Conservation (phyloP, 768 basidiomycete species). For the Termitomyces titanicus region DNA sequence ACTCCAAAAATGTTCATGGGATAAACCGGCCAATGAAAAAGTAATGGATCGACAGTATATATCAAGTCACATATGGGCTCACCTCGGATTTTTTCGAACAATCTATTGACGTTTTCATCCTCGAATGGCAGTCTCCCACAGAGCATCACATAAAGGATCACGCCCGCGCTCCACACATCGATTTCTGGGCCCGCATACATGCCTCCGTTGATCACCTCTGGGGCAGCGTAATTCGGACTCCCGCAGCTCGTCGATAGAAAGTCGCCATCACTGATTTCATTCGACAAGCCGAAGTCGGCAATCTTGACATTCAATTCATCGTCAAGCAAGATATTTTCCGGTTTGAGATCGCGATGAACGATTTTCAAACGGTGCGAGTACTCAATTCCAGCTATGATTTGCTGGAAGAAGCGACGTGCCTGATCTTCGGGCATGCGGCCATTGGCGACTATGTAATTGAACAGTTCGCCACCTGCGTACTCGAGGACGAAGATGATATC, state of each 20-base stretch:
- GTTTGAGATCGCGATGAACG: conserved; percentile 97
- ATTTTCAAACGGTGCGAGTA: conserved; percentile 96
- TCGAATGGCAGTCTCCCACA: conserved; percentile 96
- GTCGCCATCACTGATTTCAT: conserved; percentile 94
- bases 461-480: conserved; percentile 93
- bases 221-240: conserved; percentile 97
- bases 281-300: conserved; percentile 97
- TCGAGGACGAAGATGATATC: conserved; percentile 99
- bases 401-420: conserved; percentile 95
- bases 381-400: conserved; percentile 96
- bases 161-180: conserved; percentile 98
- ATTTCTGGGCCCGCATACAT: conserved; percentile 97
- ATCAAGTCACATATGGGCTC: conserved; percentile 21
- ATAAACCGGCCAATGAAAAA: background rate
- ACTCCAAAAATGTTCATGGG: background rate
- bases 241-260: conserved; percentile 98
- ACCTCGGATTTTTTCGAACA: conserved; percentile 96
- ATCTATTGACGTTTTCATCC: conserved; percentile 88
- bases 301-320: conserved; percentile 92
- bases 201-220: conserved; percentile 94
- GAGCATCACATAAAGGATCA: conserved; percentile 98
- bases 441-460: conserved; percentile 96
- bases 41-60: background rate
- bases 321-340: conserved; percentile 90
- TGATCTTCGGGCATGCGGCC: conserved; percentile 87